Conservation (phyloP, 306 rosid species). For the Cucumis melo region DNA sequence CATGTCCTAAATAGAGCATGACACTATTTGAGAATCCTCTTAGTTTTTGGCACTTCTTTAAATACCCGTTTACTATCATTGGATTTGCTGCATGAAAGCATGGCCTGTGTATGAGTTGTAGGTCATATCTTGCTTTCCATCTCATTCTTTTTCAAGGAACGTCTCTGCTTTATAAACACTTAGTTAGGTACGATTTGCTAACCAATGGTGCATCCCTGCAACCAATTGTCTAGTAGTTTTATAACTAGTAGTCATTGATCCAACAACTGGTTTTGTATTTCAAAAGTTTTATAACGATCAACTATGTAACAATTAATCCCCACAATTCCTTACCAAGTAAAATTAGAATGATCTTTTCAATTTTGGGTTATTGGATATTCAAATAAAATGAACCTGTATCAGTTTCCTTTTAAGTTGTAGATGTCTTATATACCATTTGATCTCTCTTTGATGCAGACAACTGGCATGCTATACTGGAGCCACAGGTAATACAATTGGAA, state of each 20-base stretch:
- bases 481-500: slow-evolving; percentile 13
- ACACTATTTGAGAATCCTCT: not conserved
- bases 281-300: not conserved
- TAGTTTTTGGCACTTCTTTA: not conserved
- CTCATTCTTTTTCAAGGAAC: not conserved
- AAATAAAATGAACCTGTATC: not conserved
- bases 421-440: slow-evolving; percentile 3
- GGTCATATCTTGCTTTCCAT: not conserved
- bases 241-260: not conserved
- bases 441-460: slow-evolving; percentile 30
- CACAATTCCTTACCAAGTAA: not conserved
- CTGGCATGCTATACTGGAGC: slow-evolving; percentile 45
- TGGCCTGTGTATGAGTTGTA: not conserved
- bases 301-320: not conserved
- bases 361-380: not conserved
- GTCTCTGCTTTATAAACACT: not conserved
- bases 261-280: not conserved
- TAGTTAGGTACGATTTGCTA: not conserved
- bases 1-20: not conserved
- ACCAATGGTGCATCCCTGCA: not conserved
- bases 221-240: not conserved
- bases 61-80: not conserved
- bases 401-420: not conserved
- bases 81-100: not conserved
- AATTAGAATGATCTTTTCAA: not conserved